Evolutionary conservation across 306 rosid genomes (phyloP), one percentile per base, ranked within the genome.

Genomic region (Acmispon strigosus): DNA sequence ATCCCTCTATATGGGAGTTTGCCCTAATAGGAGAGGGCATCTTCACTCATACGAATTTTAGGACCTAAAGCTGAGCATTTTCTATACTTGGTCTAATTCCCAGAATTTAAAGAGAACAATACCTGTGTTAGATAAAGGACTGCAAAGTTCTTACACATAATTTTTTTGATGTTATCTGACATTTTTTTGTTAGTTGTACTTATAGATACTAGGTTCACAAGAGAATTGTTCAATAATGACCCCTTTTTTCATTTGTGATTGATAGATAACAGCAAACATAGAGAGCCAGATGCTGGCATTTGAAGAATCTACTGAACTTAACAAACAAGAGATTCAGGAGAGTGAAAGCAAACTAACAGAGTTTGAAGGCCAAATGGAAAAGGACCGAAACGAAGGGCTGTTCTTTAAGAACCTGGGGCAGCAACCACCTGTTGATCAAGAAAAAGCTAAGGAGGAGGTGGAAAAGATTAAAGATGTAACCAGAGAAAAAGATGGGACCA

Each of bases 261-360:
- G 15, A 83, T 81, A 91, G 99, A 87, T 94, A 80, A 72, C 85
- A 83, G 88, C 87, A 69, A 91, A 86, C 66, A 86, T 94, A 53
- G 95, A 90, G 81, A 83, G 70, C 77, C 84, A 80, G 66, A 90
- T 94, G 97, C 87, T 79, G 56, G 95, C 52, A 22, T 87, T 86
- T 29, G 97, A 94, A 81, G 99, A 90, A 78, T 76, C 87, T 20
- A 85, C 76, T 59, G 95, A 90, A 60, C 59, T 80, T 18, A 84
- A 73, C 87, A 89, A 53, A 47, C 18, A 10, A 52, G 95, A 87
- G 74, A 86, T 86, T 58, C 86, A 83, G 66, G 73, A 89, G 79
- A 90, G 73, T 57, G 91, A 87, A 65, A 78, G 70, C 73, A 77
- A 77, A 36, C 13, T 94, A 53, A 78, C 55, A 42, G 83, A 85